A percentile compares a stretch with the other conserved stretches of the same genome.
phyloP scores from a whole-genome alignment of 106 monocot genomes.

The Dioscorea alata region DNA sequence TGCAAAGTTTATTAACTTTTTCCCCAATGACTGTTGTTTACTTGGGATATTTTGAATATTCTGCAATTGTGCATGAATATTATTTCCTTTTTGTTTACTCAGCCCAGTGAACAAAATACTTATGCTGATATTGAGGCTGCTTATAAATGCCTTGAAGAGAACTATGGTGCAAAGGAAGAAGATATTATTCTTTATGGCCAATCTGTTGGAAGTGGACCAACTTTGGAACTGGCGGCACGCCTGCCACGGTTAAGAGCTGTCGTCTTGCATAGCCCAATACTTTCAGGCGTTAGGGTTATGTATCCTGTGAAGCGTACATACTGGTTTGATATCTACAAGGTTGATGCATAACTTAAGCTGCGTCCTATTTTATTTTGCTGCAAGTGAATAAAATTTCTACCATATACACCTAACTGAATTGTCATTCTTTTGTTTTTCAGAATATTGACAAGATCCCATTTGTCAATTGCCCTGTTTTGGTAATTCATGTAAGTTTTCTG shows the following conservation, averaged over 20 bases:
- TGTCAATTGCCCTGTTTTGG: constrained; percentile 16
- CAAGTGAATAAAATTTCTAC: neutral
- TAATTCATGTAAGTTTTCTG: constrained; percentile 14
- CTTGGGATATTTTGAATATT: neutral
- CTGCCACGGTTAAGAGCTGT: constrained; percentile 34
- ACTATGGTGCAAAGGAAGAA: constrained; percentile 32
- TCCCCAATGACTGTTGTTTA: neutral
- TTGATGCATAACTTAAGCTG: constrained; percentile 6
- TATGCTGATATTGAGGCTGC: constrained; percentile 48
- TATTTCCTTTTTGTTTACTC: neutral
- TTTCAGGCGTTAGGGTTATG: constrained; percentile 46
- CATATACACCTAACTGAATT: neutral
- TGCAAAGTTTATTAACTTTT: neutral
- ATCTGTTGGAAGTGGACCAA: constrained; percentile 53
- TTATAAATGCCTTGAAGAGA: constrained; percentile 36
- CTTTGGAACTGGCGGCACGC: constrained; percentile 39
- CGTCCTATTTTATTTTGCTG: neutral
- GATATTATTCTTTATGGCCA: constrained; percentile 50
- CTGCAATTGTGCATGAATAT: neutral
- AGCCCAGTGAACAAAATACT: constrained; percentile 47
- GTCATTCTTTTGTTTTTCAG: neutral
- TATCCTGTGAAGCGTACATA: constrained; percentile 49
- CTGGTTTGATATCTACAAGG: constrained; percentile 59
- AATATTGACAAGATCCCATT: constrained; percentile 18
- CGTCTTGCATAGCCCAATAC: constrained; percentile 40